A percentile compares a stretch with the other conserved stretches of the same genome.
phyloP scores from a whole-genome alignment of 257 asterid genomes.

The Ballota nigra region DNA sequence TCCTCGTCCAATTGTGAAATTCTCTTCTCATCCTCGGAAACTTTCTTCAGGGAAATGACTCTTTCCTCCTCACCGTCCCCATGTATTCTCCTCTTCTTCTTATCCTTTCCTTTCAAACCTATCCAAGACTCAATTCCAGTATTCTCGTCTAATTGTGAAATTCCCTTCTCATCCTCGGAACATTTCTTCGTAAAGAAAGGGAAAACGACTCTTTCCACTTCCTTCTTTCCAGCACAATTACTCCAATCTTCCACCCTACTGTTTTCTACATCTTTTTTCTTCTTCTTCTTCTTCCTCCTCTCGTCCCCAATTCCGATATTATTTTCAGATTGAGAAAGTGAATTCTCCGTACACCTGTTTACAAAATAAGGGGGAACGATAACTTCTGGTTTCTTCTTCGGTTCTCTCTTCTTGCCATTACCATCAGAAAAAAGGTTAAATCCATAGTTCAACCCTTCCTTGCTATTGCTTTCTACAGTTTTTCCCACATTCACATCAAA shows the following conservation, averaged over 20 bases:
- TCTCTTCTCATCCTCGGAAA: background rate
- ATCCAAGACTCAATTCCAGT: constrained; percentile 4
- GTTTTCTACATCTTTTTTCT: background rate
- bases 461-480: constrained; percentile 14
- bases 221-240: constrained; percentile 4
- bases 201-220: background rate
- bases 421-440: background rate
- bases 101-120: background rate
- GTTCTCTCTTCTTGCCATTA: constrained; percentile 8
- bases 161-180: background rate
- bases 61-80: constrained; percentile 12
- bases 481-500: too few relatives aligned
- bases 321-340: too few relatives aligned
- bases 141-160: background rate
- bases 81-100: background rate
- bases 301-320: too few relatives aligned
- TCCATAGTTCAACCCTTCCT: background rate
- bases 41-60: background rate
- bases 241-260: background rate
- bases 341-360: background rate
- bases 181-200: constrained; percentile 13
- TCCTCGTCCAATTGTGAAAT: background rate
- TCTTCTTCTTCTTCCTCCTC: background rate
- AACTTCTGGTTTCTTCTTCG: background rate
- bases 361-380: constrained; percentile 19